Base-by-base conservation (phyloP, 257 asterid species). In the Ilex aquifolium region DNA sequence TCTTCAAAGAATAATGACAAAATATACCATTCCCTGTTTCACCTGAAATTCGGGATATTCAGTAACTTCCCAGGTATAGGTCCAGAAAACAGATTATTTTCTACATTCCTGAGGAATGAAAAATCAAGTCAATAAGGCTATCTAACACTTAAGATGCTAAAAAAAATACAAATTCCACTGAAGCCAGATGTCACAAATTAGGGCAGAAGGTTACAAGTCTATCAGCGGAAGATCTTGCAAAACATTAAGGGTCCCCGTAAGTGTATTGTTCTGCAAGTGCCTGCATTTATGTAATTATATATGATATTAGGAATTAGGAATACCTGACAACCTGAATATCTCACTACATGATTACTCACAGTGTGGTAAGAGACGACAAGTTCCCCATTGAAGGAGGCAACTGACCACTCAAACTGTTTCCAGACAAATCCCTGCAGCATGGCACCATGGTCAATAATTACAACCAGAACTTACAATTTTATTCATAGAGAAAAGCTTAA, bases 81-180 rank as follows among this genome's bases (percentile, higher is more conserved):
- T 57, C 99, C 99, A 27, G 96, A 89, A 80, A 92, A 92, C 65
- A 83, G 79, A 76, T 92, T 92, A 65, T 92, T 89, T 76, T 80
- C 96, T 27, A 92, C 67, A 76, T 85, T 80, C 79, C 99, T 92
- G 89, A 40, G 61, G 29, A 39, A 64, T 30, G 62, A 59, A 46
- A 58, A 66, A 57, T 59, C 55, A 29, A 31, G 13, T 17, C 40
- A 32, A 44, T 31, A 36, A 76, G 71, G 62, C 11, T 13, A 21
- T 17, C 21, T 60, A 16, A 65, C 32, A 32, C 62, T 21, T 36
- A 36, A 36, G 42, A 36, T 53, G 14, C 15, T 8, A 53, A 21
- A 2, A 53, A 53, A 15, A 15, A 15, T 15, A 6, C 56, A 4
- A 53, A 53, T 15, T 53, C 15, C 57, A 53, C 3, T 7, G 30